These are phyloP conservation scores for Candida ortonii DNA, from an alignment of 805 yeast genomes.

Conservation along the genomic window DNA sequence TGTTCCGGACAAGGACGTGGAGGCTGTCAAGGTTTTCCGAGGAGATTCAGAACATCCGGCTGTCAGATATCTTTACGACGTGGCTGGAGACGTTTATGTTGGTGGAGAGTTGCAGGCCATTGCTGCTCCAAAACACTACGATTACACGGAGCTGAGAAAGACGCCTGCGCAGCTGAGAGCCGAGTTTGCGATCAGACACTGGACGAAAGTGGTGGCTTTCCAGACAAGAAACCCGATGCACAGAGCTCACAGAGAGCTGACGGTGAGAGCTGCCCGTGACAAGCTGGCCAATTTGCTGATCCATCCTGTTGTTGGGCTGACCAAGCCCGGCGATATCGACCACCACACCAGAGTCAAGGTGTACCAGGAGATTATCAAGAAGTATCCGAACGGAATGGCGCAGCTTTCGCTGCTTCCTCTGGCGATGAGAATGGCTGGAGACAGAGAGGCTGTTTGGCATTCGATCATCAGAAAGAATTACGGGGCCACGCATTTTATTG, in stretches of 20 bases:
- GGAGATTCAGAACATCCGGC: slow-evolving; percentile 99
- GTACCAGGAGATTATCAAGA: slow-evolving; percentile 85
- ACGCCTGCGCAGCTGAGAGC: slow-evolving; percentile 88
- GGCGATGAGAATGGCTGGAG: slow-evolving; percentile 99
- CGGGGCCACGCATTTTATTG: slow-evolving; percentile 96
- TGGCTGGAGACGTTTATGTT: slow-evolving; percentile 78
- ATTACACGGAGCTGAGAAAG: slow-evolving; percentile 80
- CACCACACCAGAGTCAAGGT: slow-evolving; percentile 97
- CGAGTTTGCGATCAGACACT: slow-evolving; percentile 75
- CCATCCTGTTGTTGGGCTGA: slow-evolving; percentile 95
- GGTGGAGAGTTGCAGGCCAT: slow-evolving; percentile 90
- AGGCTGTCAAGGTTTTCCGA: slow-evolving; percentile 85
- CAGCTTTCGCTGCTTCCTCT: slow-evolving; percentile 82
- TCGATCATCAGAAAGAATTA: slow-evolving; percentile 94
- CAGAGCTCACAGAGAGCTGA: slow-evolving; percentile 94
- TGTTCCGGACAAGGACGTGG: slow-evolving; percentile 73
- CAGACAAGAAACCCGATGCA: slow-evolving; percentile 99
- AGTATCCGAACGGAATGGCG: slow-evolving; percentile 94
- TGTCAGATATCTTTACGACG: slow-evolving; percentile 62
- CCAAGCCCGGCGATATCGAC: slow-evolving; percentile 97
- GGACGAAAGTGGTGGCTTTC: slow-evolving; percentile 92
- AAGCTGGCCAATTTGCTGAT: slow-evolving; percentile 83
- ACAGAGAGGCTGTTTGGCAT: slow-evolving; percentile 97
- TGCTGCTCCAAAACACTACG: slow-evolving; percentile 82
- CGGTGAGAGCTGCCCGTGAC: slow-evolving; percentile 95